Base-by-base conservation (phyloP, 257 asterid genomes). In the Gardenia jasminoides region DNA sequence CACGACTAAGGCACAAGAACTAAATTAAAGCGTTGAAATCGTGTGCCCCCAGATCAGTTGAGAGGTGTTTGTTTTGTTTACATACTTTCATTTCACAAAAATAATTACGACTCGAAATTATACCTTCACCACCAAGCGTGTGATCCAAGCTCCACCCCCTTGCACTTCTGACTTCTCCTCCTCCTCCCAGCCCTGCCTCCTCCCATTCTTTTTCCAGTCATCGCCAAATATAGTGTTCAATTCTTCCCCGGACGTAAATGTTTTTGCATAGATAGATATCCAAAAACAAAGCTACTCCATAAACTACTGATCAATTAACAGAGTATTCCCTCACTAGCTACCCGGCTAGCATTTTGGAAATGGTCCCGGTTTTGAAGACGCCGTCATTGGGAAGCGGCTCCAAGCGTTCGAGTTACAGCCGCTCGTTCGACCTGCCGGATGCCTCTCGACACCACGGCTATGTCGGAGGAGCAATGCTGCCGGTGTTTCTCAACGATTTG, bases 391-490 rank as follows among this genome's bases (percentile, higher is more conserved):
- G 84, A 12, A 90, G 96, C 84, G 82, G 90, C 16, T 85, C 89
- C 0, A 81, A 77, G 31, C 72, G 78, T 9, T 75, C 91, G 36
- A 79, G 67, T 75, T 80, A 85, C 82, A 86, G 93, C 86, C 88
- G 86, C 75, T 87, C 91, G n/a, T 83, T 80, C 41, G 90, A 87
- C 78, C 43, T 86, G 75, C 91, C 86, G 74, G 96, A 85, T 2
- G 85, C 81, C 80, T 78, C 86, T 36, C 71, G 62, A 6, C 82
- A 67, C 59, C 10, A 39, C 75, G 48, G 81, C 64, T 69, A 80
- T 81, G 50, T 79, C 24, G 92, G 92, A 6, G 98, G 92, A 0
- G 92, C 96, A 89, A 94, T 94, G 98, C 84, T 94, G 81, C 98
- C 98, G 72, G 81, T 84, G 33, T 90, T 90, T 85, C 93, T 92